Conservation (phyloP, 1,284 basidiomycete species). For the Ganoderma multipileum region DNA sequence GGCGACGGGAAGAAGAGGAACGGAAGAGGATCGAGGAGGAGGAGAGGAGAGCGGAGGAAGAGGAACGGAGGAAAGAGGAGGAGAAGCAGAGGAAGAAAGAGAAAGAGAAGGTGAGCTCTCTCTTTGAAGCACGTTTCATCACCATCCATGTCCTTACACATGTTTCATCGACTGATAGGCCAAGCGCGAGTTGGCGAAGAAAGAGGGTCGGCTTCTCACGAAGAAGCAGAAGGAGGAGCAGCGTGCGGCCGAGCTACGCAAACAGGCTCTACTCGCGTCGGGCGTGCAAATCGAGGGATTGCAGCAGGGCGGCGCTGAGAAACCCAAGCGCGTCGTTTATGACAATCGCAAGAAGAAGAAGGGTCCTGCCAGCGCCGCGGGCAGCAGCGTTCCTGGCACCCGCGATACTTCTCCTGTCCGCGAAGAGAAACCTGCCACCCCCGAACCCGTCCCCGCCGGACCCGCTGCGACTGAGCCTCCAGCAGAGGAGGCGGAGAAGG, state of each 20-base stretch:
- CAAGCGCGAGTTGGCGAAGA: conserved; percentile 86
- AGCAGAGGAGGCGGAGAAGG: conserved; percentile 48
- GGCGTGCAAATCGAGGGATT: conserved; percentile 93
- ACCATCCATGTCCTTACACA: not conserved
- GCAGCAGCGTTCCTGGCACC: conserved; percentile 43
- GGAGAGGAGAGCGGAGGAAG: conserved; percentile 79
- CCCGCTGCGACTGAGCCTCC: conserved; percentile 34
- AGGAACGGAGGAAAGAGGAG: conserved; percentile 78
- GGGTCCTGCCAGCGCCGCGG: conserved; percentile 53
- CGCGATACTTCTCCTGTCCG: conserved; percentile 47
- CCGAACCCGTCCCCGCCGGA: conserved; percentile 48
- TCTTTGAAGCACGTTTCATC: not conserved
- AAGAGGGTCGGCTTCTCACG: conserved; percentile 90
- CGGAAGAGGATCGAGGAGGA: conserved; percentile 84
- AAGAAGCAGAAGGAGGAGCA: conserved; percentile 97
- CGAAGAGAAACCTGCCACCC: conserved; percentile 57
- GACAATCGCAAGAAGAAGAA: conserved; percentile 85
- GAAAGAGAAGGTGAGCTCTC: conserved; percentile 80
- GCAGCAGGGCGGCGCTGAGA: conserved; percentile 53
- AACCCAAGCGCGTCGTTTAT: conserved; percentile 78
- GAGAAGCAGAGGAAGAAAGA: conserved; percentile 88
- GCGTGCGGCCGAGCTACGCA: conserved; percentile 90
- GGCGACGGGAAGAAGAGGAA: conserved; percentile 75
- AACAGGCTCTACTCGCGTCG: conserved; percentile 89
- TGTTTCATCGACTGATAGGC: conserved; percentile 52